A percentile compares a stretch with the other conserved stretches of the same genome.
These are phyloP conservation scores for Zygnema circumcarinatum DNA, from an alignment of 139 green algal species.

Conservation along the genomic window DNA sequence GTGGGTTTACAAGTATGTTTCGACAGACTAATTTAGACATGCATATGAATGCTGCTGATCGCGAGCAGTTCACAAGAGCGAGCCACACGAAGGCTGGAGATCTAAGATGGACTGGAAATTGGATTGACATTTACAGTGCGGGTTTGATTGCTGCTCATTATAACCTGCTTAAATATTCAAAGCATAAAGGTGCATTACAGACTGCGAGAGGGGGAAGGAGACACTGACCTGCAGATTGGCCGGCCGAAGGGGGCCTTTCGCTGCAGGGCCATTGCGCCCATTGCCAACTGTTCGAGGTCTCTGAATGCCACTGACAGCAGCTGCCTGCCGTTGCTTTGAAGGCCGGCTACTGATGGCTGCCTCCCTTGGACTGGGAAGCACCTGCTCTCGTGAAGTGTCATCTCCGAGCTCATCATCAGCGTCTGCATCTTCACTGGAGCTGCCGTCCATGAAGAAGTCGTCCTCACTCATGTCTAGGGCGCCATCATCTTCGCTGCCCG, in stretches of 20 bases:
- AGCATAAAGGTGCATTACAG: too few species aligned
- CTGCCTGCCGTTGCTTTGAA: not conserved
- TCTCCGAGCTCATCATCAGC: conserved; percentile 12
- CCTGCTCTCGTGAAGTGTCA: not conserved
- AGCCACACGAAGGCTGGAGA: too few species aligned
- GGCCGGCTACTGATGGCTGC: not conserved
- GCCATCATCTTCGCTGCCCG: conserved; percentile 20
- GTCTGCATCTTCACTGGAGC: not conserved
- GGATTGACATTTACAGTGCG: too few species aligned
- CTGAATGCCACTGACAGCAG: not conserved
- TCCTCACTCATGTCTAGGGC: conserved; percentile 20
- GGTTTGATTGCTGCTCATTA: too few species aligned
- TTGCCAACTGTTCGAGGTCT: not conserved
- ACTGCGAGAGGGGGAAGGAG: too few species aligned
- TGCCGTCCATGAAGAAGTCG: conserved; percentile 24
- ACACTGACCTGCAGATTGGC: not conserved
- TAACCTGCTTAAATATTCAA: too few species aligned
- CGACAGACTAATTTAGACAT: too few species aligned
- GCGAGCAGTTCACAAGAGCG: too few species aligned
- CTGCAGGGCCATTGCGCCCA: not conserved
- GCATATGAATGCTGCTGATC: too few species aligned
- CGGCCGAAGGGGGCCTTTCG: too few species aligned
- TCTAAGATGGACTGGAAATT: too few species aligned
- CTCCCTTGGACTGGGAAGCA: not conserved
- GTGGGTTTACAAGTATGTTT: too few species aligned